These are phyloP conservation scores for Cladorrhinum samala DNA, from an alignment of 495 filamentous ascomycete genomes.

Conservation along the genomic window DNA sequence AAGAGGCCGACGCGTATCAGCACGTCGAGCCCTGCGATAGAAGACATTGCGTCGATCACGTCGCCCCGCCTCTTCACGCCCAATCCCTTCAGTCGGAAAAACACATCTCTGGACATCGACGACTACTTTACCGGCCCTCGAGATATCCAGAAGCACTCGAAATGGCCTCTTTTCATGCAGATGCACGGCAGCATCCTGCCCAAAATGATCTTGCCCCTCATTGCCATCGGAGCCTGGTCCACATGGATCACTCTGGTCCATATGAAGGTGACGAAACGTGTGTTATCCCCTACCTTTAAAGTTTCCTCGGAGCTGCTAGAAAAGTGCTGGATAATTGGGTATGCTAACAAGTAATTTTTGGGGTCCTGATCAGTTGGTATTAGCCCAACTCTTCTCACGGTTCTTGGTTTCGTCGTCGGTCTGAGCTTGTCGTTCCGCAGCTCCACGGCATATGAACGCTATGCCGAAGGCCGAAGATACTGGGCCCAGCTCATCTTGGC, in stretches of 20 bases:
- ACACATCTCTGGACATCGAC: slow-evolving; percentile 41
- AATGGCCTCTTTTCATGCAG: slow-evolving; percentile 73
- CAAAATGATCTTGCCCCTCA: slow-evolving; percentile 69
- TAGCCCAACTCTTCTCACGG: slow-evolving; percentile 66
- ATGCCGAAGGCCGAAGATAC: slow-evolving; percentile 66
- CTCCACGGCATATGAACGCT: slow-evolving; percentile 81
- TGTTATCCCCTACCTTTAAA: slow-evolving; percentile 28
- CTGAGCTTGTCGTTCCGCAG: slow-evolving; percentile 76
- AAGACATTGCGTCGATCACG: slow-evolving; percentile 25
- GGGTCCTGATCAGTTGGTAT: slow-evolving; percentile 60
- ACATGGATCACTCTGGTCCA: slow-evolving; percentile 58
- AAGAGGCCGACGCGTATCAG: slow-evolving; percentile 2
- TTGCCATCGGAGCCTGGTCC: slow-evolving; percentile 63
- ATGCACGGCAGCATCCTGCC: slow-evolving; percentile 77
- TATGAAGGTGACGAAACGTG: slow-evolving; percentile 33
- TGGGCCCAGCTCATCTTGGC: slow-evolving; percentile 70
- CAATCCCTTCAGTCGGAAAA: slow-evolving; percentile 42
- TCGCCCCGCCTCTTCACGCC: slow-evolving; percentile 32
- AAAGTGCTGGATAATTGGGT: too few relatives aligned
- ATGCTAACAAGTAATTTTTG: too few relatives aligned
- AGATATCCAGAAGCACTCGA: slow-evolving; percentile 69
- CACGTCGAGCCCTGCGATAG: slow-evolving; percentile 1
- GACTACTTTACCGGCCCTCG: slow-evolving; percentile 59
- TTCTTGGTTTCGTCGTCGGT: slow-evolving; percentile 86
- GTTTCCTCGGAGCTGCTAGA: too few relatives aligned